These are phyloP conservation scores for Allium sativum DNA, from an alignment of 106 monocot species.

Conservation along the genomic window DNA sequence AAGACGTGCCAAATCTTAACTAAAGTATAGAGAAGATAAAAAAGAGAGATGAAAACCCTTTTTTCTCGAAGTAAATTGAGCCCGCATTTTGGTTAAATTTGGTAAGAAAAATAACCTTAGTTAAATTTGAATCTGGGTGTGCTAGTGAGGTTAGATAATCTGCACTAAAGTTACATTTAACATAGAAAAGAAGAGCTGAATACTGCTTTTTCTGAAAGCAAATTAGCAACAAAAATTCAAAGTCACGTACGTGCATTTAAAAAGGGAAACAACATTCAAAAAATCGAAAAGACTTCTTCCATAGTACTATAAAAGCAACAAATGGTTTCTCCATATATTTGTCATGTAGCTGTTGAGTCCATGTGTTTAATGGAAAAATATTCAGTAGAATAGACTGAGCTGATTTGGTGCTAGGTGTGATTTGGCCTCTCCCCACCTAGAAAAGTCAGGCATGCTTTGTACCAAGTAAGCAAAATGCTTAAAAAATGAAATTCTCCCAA, in stretches of 20 bases:
- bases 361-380: constrained; percentile 13
- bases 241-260: background rate
- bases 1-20: too few relatives aligned
- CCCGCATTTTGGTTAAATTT: too few relatives aligned
- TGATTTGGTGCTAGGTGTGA: constrained; percentile 13
- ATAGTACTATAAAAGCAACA: constrained; percentile 1
- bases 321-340: constrained; percentile 9
- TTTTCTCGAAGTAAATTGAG: too few relatives aligned
- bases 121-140: too few relatives aligned
- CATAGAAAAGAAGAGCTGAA: background rate
- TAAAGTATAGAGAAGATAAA: too few relatives aligned
- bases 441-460: background rate
- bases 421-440: constrained; percentile 9
- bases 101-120: too few relatives aligned
- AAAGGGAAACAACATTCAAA: constrained; percentile 1
- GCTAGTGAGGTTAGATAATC: too few relatives aligned
- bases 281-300: background rate
- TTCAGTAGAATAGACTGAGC: constrained; percentile 27
- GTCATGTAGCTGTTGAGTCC: constrained; percentile 11
- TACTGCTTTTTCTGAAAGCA: too few relatives aligned
- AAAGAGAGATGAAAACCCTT: too few relatives aligned
- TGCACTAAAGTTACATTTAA: background rate
- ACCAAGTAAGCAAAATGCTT: constrained; percentile 5
- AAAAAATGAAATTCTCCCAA: background rate
- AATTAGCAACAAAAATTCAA: too few relatives aligned